Evolutionary conservation across 2,329 filamentous ascomycete species (phyloP).

Genomic region (Neonectria neomacrospora): DNA sequence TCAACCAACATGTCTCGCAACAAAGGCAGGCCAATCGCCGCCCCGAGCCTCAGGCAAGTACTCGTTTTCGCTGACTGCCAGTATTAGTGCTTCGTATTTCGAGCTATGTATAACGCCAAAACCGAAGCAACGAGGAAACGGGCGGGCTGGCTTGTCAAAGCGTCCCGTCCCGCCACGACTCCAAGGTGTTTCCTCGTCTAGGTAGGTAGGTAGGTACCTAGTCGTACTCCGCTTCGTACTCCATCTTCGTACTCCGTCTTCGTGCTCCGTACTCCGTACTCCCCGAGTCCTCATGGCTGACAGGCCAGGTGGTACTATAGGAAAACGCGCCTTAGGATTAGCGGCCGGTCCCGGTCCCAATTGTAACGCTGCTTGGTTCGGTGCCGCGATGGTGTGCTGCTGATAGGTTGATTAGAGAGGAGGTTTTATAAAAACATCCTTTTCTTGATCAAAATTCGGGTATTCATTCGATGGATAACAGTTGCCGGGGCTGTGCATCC

Average conservation of each 20-base stretch:
- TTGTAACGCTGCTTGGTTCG: slow-evolving; percentile 4
- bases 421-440: background rate
- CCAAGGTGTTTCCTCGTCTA: background rate
- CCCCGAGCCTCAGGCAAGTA: background rate
- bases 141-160: background rate
- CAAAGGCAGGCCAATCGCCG: background rate
- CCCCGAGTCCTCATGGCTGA: background rate
- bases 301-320: background rate
- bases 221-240: background rate
- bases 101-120: background rate
- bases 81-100: background rate
- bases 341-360: slow-evolving; percentile 13
- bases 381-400: background rate
- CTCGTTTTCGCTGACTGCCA: background rate
- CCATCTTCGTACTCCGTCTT: background rate
- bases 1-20: slow-evolving; percentile 1
- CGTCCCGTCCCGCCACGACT: background rate
- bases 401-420: slow-evolving; percentile 7
- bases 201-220: background rate
- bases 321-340: background rate
- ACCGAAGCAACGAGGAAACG: background rate
- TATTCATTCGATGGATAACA: background rate
- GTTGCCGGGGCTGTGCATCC: background rate
- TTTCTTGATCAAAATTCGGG: background rate
- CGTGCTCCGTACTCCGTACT: background rate